Evolutionary conservation across 2,329 filamentous ascomycete species (phyloP).

Genomic region (Neopestalotiopsis sp.): DNA sequence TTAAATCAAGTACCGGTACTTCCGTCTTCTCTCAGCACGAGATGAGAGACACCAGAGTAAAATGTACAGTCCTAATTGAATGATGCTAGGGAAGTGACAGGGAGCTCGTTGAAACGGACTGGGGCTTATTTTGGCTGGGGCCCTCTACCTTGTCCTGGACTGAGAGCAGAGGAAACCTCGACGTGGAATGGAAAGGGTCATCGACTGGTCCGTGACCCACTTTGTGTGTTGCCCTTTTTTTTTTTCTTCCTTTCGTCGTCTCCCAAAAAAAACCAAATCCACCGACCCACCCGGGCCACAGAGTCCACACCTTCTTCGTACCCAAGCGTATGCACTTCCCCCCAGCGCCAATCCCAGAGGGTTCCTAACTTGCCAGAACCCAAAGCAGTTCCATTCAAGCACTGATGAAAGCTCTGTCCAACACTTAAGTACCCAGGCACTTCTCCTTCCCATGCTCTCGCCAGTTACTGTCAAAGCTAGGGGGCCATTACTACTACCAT

Average conservation of each 20-base stretch:
- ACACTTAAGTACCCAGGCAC: slow-evolving; percentile 18
- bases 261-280: slow-evolving; percentile 8
- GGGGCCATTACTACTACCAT: slow-evolving; percentile 15
- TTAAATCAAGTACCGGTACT: background rate
- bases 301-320: background rate
- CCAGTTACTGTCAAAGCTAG: background rate
- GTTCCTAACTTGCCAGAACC: background rate
- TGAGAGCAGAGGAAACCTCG: slow-evolving; percentile 9
- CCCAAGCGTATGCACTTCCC: background rate
- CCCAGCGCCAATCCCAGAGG: background rate
- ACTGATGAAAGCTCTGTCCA: slow-evolving; percentile 19
- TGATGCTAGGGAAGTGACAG: slow-evolving; percentile 6
- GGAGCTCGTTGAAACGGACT: slow-evolving; percentile 17
- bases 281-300: slow-evolving; percentile 1
- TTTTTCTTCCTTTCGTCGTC: background rate
- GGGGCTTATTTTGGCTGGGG: slow-evolving; percentile 5
- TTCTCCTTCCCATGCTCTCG: slow-evolving; percentile 14
- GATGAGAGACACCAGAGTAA: background rate
- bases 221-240: background rate
- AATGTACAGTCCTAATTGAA: background rate
- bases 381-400: background rate
- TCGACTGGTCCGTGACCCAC: slow-evolving; percentile 1
- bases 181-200: slow-evolving; percentile 10
- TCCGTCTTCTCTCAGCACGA: background rate
- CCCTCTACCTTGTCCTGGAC: background rate